These are phyloP conservation scores for Cytospora piceae DNA, from an alignment of 2,329 filamentous ascomycete species.

Conservation along the genomic window DNA sequence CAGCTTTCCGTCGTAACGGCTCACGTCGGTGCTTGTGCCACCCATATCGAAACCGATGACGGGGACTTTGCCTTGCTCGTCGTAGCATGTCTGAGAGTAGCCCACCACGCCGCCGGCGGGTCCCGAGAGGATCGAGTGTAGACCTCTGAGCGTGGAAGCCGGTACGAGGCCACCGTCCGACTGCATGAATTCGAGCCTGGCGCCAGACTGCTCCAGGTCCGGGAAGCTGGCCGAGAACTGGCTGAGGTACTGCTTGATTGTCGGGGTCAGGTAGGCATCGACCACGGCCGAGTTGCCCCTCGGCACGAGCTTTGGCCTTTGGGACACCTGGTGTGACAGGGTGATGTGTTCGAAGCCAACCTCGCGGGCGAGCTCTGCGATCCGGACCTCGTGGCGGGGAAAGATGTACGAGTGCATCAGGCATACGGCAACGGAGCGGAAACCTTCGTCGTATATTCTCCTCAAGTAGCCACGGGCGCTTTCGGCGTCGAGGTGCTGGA, in stretches of 20 bases:
- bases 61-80: not conserved
- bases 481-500: constrained; percentile 33
- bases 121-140: constrained; percentile 23
- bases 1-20: constrained; percentile 21
- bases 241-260: constrained; percentile 69
- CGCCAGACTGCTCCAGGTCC: constrained; percentile 67
- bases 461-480: constrained; percentile 41
- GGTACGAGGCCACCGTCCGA: constrained; percentile 53
- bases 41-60: constrained; percentile 25
- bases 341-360: constrained; percentile 81
- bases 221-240: constrained; percentile 77
- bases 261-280: constrained; percentile 74
- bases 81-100: constrained; percentile 20
- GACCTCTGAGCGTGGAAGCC: constrained; percentile 5
- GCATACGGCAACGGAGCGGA: constrained; percentile 42
- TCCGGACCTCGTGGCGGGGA: constrained; percentile 50
- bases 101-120: constrained; percentile 24
- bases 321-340: constrained; percentile 75
- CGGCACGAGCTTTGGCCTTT: constrained; percentile 76
- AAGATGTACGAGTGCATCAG: constrained; percentile 41
- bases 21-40: constrained; percentile 24
- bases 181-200: constrained; percentile 89
- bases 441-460: constrained; percentile 40
- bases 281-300: constrained; percentile 72
- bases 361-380: constrained; percentile 73